phyloP scores from a whole-genome alignment of 768 basidiomycete genomes.

The Omphalotus guepiniiformis region DNA sequence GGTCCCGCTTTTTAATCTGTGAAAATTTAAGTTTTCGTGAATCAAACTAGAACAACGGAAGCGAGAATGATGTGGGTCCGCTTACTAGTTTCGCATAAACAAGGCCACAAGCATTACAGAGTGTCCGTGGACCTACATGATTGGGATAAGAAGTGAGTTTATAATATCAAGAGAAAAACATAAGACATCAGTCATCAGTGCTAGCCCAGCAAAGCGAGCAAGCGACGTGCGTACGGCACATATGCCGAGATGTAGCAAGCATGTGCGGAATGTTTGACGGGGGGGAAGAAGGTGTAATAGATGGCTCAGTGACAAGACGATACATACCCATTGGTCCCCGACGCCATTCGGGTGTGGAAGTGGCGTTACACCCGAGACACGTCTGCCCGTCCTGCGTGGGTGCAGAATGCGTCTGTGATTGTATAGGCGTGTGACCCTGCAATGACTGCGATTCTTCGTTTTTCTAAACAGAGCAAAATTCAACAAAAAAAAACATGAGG shows the following conservation, averaged over 20 bases:
- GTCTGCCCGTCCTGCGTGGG: no score
- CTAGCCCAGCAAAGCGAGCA: no score
- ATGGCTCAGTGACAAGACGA: not conserved
- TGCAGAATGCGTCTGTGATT: no score
- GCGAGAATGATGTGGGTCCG: slow-evolving; percentile 13
- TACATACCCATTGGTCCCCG: slow-evolving; percentile 74
- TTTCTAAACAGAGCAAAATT: no score
- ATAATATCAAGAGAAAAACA: no score
- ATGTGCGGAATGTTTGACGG: no score
- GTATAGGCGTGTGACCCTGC: no score
- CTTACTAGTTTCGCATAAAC: slow-evolving; percentile 84
- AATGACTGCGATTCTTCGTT: no score
- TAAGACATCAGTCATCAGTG: no score
- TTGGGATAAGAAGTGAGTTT: not conserved
- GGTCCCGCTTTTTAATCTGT: slow-evolving; percentile 32
- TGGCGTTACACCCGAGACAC: slow-evolving; percentile 78
- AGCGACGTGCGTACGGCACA: no score
- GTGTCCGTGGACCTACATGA: slow-evolving; percentile 64
- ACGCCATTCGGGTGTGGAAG: slow-evolving; percentile 85
- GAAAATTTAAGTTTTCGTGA: slow-evolving; percentile 5
- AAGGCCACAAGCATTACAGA: slow-evolving; percentile 84
- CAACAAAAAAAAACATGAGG: no score
- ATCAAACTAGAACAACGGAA: slow-evolving; percentile 4
- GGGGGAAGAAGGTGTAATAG: not conserved
- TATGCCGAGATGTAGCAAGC: slow-evolving; percentile 11